A percentile compares a stretch with the other conserved stretches of the same genome.
phyloP scores from a whole-genome alignment of 2,329 filamentous ascomycete species.

The Aureobasidium sp. region DNA sequence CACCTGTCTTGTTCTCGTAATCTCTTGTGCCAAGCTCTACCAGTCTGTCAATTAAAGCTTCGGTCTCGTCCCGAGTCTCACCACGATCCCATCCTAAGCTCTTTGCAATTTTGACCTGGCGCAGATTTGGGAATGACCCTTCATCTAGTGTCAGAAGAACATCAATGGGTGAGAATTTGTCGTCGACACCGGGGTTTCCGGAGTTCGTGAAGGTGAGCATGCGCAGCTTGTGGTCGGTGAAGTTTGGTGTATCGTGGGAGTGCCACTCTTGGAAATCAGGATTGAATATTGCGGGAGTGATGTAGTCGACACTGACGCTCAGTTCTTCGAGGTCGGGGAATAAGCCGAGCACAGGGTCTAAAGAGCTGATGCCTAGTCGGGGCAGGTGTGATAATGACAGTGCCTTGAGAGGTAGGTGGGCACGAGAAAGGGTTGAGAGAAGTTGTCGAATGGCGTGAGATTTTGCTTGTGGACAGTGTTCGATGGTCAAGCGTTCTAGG shows the following conservation, averaged over 20 bases:
- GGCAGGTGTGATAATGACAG: slow-evolving; percentile 35
- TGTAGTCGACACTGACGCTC: slow-evolving; percentile 38
- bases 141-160: slow-evolving; percentile 33
- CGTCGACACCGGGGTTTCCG: slow-evolving; percentile 26
- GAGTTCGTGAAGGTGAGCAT: slow-evolving; percentile 32
- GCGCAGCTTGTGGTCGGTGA: slow-evolving; percentile 25
- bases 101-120: slow-evolving; percentile 29
- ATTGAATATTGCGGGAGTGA: slow-evolving; percentile 33
- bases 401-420: slow-evolving; percentile 22
- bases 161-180: slow-evolving; percentile 33
- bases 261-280: slow-evolving; percentile 10
- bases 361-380: slow-evolving; percentile 26
- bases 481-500: slow-evolving; percentile 30
- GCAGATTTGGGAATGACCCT: slow-evolving; percentile 30
- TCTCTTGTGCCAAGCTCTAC: slow-evolving; percentile 30
- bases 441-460: slow-evolving; percentile 28
- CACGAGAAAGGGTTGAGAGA: slow-evolving; percentile 23
- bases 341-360: slow-evolving; percentile 33
- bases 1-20: slow-evolving; percentile 23
- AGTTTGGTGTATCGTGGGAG: not conserved
- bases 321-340: slow-evolving; percentile 32
- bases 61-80: slow-evolving; percentile 26
- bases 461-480: slow-evolving; percentile 34
- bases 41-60: slow-evolving; percentile 31
- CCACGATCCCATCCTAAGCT: slow-evolving; percentile 31